phyloP scores from a whole-genome alignment of 2,329 filamentous ascomycete genomes.

The Geoglossum cookeanum region DNA sequence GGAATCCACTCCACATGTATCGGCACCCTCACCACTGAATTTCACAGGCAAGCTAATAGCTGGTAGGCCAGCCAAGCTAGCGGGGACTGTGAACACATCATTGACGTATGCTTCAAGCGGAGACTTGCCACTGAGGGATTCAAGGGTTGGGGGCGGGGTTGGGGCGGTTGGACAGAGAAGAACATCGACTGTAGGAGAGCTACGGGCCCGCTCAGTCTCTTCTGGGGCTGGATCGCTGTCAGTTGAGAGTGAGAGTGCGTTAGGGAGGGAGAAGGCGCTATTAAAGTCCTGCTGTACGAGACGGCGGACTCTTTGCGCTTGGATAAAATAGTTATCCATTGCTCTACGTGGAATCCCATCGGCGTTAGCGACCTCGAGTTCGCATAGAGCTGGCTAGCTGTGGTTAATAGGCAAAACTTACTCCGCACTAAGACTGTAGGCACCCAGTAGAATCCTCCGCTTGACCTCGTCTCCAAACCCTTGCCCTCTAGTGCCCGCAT shows the following conservation, averaged over 20 bases:
- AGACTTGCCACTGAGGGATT: constrained; percentile 33
- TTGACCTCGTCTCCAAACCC: constrained; percentile 75
- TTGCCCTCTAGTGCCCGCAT: constrained; percentile 51
- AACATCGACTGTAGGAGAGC: constrained; percentile 50
- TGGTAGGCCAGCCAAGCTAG: constrained; percentile 77
- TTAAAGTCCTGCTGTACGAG: constrained; percentile 80
- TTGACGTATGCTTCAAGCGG: constrained; percentile 70
- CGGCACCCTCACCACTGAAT: constrained; percentile 16
- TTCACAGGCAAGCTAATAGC: constrained; percentile 63
- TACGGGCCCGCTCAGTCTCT: constrained; percentile 8
- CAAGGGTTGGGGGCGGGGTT: constrained; percentile 46
- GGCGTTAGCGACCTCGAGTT: background rate
- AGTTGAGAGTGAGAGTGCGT: constrained; percentile 35
- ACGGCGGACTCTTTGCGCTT: constrained; percentile 73
- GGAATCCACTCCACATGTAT: constrained; percentile 20
- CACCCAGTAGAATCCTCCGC: constrained; percentile 70
- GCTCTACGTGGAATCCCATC: constrained; percentile 23
- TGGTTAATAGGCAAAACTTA: constrained; percentile 19
- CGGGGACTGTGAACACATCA: constrained; percentile 89
- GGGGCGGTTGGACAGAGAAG: constrained; percentile 77
- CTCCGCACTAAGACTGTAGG: constrained; percentile 66
- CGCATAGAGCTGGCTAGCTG: background rate
- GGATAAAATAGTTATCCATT: constrained; percentile 91
- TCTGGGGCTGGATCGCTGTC: constrained; percentile 22
- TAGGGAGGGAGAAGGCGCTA: constrained; percentile 46